These are phyloP conservation scores for Wickerhamiella nectarea DNA, from an alignment of 805 yeast genomes.

Conservation along the genomic window DNA sequence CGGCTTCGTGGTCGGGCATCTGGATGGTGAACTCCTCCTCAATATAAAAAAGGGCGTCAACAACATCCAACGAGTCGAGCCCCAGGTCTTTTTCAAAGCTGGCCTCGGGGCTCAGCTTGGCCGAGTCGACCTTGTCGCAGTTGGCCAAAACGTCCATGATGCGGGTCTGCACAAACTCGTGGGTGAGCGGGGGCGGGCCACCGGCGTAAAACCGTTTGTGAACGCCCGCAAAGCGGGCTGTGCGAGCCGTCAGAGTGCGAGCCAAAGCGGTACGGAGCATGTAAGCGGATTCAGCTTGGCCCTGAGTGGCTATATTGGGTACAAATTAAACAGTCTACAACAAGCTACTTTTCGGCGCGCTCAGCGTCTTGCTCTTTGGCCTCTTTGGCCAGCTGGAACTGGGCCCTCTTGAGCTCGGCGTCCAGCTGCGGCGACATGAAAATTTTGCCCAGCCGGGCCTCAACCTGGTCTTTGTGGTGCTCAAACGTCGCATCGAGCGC, in stretches of 20 bases:
- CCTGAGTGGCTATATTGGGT: background rate
- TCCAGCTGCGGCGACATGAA: constrained; percentile 11
- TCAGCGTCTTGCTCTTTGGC: background rate
- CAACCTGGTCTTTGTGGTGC: background rate
- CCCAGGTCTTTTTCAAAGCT: constrained; percentile 46
- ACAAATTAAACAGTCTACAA: too few relatives aligned
- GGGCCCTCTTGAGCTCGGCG: constrained; percentile 16
- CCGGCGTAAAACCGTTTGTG: constrained; percentile 6
- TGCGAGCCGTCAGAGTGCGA: background rate
- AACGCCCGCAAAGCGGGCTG: background rate
- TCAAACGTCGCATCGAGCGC: constrained; percentile 11
- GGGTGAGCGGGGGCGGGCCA: constrained; percentile 46
- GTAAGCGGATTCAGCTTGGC: background rate
- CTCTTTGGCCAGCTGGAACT: constrained; percentile 11
- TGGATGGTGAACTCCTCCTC: constrained; percentile 64
- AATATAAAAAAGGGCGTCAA: constrained; percentile 86
- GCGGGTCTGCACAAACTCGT: constrained; percentile 69
- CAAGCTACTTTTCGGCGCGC: too few relatives aligned
- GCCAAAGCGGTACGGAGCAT: constrained; percentile 5
- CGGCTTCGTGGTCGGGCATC: constrained; percentile 53
- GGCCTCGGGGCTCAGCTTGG: constrained; percentile 30
- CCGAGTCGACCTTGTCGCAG: constrained; percentile 39
- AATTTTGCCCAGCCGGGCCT: constrained; percentile 7
- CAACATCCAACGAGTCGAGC: constrained; percentile 83
- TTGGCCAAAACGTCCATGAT: constrained; percentile 62